Evolutionary conservation across 2,329 filamentous ascomycete species (phyloP).

Genomic region (Cadophora luteo-olivacea): DNA sequence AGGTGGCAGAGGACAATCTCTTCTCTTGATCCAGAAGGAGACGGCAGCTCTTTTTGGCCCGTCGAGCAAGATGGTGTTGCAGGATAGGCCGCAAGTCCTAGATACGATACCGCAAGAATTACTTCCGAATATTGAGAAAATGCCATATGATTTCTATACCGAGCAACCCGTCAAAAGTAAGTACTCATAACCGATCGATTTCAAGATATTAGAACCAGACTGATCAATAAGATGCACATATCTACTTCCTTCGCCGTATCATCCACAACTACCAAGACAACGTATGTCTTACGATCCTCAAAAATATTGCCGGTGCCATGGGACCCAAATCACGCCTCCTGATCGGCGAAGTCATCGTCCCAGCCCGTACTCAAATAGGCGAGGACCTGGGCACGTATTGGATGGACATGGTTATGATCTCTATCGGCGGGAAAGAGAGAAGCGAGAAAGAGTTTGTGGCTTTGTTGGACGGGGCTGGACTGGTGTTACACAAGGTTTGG

Average conservation of each 20-base stretch:
- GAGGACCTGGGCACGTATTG: constrained; percentile 46
- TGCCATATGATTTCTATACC: constrained; percentile 40
- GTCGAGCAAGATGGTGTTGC: constrained; percentile 20
- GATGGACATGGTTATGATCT: constrained; percentile 44
- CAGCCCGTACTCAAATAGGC: constrained; percentile 30
- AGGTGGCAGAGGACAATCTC: constrained; percentile 25
- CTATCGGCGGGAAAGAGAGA: constrained; percentile 43
- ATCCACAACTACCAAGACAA: constrained; percentile 38
- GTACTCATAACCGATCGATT: background rate
- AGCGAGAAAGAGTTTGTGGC: constrained; percentile 38
- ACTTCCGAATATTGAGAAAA: constrained; percentile 33
- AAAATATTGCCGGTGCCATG: constrained; percentile 37
- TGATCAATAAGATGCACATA: constrained; percentile 32
- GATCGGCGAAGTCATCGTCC: constrained; percentile 47
- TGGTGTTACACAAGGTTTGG: constrained; percentile 33
- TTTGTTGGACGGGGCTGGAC: constrained; percentile 25
- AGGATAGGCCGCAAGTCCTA: constrained; percentile 24
- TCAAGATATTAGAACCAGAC: too few relatives aligned
- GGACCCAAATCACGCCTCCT: constrained; percentile 32
- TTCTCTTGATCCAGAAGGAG: constrained; percentile 23
- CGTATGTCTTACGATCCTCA: constrained; percentile 30
- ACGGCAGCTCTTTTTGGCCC: constrained; percentile 2
- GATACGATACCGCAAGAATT: constrained; percentile 14
- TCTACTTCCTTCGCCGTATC: constrained; percentile 39
- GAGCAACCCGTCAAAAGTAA: constrained; percentile 38